Base-by-base conservation (phyloP, 345 rosid species). In the Sisymbrium altissimum region DNA sequence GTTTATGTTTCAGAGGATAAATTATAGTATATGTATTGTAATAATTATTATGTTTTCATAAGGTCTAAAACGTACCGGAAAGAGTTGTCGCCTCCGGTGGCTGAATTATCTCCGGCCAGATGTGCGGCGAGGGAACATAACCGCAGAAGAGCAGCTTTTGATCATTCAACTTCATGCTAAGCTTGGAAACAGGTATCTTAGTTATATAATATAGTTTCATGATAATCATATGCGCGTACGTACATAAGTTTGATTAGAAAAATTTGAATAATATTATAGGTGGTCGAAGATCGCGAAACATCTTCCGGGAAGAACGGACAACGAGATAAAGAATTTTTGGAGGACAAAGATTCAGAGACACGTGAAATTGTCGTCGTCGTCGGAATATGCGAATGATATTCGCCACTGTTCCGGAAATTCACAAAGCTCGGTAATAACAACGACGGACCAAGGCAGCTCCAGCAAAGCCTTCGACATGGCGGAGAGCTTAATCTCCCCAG, bases 261-360 rank as follows among this genome's bases (percentile, higher is more conserved):
- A 23, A 4, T 32, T 41, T n/a, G 7, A 13, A 23, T 8, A 8
- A 12, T 18, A 27, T 6, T 64, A 27, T 48, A 90, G 94, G 82
- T 90, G 94, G 94, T 90, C 97, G 0, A 90, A 92, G 76, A 95
- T 95, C 15, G 99, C 98, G 0, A 95, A 95, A 81, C 97, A 89
- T 81, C 82, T 95, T 3, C 98, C 98, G 2, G 99, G 99, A 56
- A 90, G 99, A 81, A 95, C 99, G 0, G 99, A 95, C 70, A 95
- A 95, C 53, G 99, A 95, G 65, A 95, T 95, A 79, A 95, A 95
- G 81, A 95, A 95, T 43, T 92, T 80, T 41, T 95, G 99, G 98
- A 90, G 99, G 78, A 90, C 98, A 0, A 83, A 91, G 78, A 88
- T 92, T 74, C 98, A 95, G 79, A 92, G 87, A 76, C 96, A 88